phyloP scores from a whole-genome alignment of 2,329 filamentous ascomycete species.

The Pseudopyricularia cyperi region DNA sequence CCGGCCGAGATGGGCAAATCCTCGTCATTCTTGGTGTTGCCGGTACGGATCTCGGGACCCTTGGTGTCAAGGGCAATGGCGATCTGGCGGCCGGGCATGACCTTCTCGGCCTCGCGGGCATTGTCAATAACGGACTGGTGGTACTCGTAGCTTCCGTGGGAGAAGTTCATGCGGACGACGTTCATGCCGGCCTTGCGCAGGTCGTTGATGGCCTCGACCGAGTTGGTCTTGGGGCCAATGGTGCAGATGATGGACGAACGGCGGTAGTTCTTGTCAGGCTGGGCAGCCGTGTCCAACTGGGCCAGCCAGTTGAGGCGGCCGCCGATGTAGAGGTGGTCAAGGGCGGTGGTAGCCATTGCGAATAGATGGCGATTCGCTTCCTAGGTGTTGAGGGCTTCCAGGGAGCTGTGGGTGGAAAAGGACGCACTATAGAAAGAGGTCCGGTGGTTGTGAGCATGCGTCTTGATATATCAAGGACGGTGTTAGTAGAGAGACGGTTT shows the following conservation, averaged over 20 bases:
- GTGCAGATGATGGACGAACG: conserved; percentile 98
- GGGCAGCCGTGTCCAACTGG: conserved; percentile 75
- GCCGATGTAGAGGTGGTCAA: conserved; percentile 76
- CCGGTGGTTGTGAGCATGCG: background rate
- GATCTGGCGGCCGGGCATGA: conserved; percentile 69
- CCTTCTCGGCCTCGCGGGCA: conserved; percentile 71
- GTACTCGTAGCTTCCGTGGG: conserved; percentile 88
- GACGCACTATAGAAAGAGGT: background rate
- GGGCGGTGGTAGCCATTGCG: conserved; percentile 55
- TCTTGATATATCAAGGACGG: background rate
- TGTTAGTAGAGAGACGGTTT: too few species aligned
- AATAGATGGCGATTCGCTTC: conserved; percentile 5
- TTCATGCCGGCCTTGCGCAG: conserved; percentile 87
- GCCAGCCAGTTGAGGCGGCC: conserved; percentile 54
- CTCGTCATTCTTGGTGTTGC: conserved; percentile 60
- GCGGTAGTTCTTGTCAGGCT: conserved; percentile 79
- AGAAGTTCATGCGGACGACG: conserved; percentile 99
- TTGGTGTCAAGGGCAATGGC: conserved; percentile 83
- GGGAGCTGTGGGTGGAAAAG: background rate
- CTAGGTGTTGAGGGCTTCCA: background rate
- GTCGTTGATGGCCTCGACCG: conserved; percentile 88
- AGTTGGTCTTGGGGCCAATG: conserved; percentile 99
- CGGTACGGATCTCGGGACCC: conserved; percentile 49
- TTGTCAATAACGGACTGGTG: conserved; percentile 91
- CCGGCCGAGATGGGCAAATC: conserved; percentile 76